Base-by-base conservation (phyloP, 768 basidiomycete genomes). In the Gautieria morchelliformis region DNA sequence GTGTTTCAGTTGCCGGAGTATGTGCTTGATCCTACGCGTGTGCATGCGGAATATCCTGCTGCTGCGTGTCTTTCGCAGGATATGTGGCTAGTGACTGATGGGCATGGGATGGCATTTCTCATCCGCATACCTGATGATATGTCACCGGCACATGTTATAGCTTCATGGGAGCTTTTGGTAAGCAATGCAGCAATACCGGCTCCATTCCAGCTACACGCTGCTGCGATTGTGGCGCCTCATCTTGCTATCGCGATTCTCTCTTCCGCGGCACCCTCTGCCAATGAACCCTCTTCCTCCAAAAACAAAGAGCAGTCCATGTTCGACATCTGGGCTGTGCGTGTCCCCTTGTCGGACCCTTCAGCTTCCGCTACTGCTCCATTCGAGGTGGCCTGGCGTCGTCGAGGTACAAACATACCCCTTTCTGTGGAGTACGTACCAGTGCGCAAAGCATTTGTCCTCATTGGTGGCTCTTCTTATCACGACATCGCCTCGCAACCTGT, bases 31-130 rank as follows among this genome's bases (percentile, higher is more conserved):
- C 19, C 53, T n/a, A 5, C 22, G 19, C 59, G 68, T 1, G 67
- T 71, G 19, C 82, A 83, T 62, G 73, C 69, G 44, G 89, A 93
- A 70, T 93, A 93, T 67, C 87, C 90, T 0, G 88, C 87, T 1
- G 78, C 78, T 30, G 72, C 73, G 6, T 84, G 87, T 63, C 64
- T 86, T 40, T 73, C 78, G 52, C 61, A 76, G 4, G 67, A 71
- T 1, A 67, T 75, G 10, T 71, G 79, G 40, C 71, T 88, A 39
- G 75, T 85, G 52, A 74, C 86, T 19, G 89, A 93, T 63, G 90
- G 90, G 9, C 70, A 74, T 61, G 87, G 88, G n/a, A 64, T 72
- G 17, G 68, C 91, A 32, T 87, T 89, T 60, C 71, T 82, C 14
- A 70, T 92, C 45, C 72, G 71, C 30, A 64, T 84, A 27, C 67